Conservation (phyloP, 768 basidiomycete genomes). For the Chalciporus chontae region DNA sequence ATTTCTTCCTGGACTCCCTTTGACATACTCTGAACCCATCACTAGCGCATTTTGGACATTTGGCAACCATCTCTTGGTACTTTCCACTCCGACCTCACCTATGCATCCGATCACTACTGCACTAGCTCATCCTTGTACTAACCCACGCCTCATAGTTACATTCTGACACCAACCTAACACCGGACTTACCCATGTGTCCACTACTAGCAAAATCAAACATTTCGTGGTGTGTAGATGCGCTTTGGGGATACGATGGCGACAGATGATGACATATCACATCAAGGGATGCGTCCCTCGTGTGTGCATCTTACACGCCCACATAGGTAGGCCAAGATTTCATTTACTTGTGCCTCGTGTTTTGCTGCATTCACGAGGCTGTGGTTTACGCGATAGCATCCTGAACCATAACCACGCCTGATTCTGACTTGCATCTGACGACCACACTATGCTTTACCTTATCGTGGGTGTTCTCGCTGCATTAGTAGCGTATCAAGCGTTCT, state of each 20-base stretch:
- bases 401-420: not conserved
- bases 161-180: not conserved
- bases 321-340: too few species aligned
- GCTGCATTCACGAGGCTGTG: not conserved
- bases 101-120: not conserved
- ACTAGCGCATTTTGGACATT: not conserved
- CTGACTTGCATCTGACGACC: not conserved
- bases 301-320: too few species aligned
- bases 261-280: too few species aligned
- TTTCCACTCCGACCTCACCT: not conserved
- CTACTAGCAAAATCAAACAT: too few species aligned
- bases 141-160: not conserved
- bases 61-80: slow-evolving; percentile 7
- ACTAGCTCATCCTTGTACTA: not conserved
- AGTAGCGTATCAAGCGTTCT: slow-evolving; percentile 9
- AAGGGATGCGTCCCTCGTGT: too few species aligned
- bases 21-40: not conserved
- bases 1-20: not conserved
- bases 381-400: not conserved
- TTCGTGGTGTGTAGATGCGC: too few species aligned
- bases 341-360: not conserved
- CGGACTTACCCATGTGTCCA: too few species aligned
- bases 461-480: slow-evolving; percentile 10
- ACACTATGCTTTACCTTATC: slow-evolving; percentile 13
- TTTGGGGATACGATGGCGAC: too few species aligned